Evolutionary conservation across 371 early-diverging fungal genomes (phyloP), one percentile per base, ranked within the genome.

Genomic region (Rhizopus delemar): DNA sequence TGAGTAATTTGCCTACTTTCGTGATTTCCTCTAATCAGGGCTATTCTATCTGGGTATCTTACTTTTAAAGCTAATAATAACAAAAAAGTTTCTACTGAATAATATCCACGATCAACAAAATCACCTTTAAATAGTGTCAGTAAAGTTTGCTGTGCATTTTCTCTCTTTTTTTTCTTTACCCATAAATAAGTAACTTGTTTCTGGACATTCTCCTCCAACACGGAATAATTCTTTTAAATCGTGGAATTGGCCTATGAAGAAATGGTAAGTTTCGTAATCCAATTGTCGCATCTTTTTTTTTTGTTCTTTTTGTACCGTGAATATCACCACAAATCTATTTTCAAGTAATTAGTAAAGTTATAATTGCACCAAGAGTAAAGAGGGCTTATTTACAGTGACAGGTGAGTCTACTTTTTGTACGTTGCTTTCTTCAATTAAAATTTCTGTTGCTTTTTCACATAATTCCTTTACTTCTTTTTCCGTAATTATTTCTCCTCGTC

Each of bases 101-200:
- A 98, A 66, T 93, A 97, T 35, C 99, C 99, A 56, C 99, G 90
- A 81, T 99, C 99, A 4, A 99, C 99, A 85, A 99, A 99, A 74
- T 99, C 99, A 33, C 99, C 94, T 90, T 64, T 6, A 41, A 41
- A 0, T 22, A 6, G 16, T 22, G 22, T 22, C 0, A 22, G 22
- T 22, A 22, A 22, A 22, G 22, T 1, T 41, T 38, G 34, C 5
- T 50, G n/a, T 32, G 31, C 32, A 33, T 13, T 31, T 32, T 9
- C 32, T 16, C 13, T 39, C 15, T 56, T 12, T 32, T 29, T 57
- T 35, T 53, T 16, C 28, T 1, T 50, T 82, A 88, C 94, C 99
- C 95, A 99, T 94, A 68, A 97, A 96, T 46, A 97, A 75, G 68
- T 98, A 99, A 71, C 94, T 98, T 46, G 97, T 99, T 48, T 95